Base-by-base conservation (phyloP, 2,329 filamentous ascomycete genomes). In the Beauveria asiatica region DNA sequence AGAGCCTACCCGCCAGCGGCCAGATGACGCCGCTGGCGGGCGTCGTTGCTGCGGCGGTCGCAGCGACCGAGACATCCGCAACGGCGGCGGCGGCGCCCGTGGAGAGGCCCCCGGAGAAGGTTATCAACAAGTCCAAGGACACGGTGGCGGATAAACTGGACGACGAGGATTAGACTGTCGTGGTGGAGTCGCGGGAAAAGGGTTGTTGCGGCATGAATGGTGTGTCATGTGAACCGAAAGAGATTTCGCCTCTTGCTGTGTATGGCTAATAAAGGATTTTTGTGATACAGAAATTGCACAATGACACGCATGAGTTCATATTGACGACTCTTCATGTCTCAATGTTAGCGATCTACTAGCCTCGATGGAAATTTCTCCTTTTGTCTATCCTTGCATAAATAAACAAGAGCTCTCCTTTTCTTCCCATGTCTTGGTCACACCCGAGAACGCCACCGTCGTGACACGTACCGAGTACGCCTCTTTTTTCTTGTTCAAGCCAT, bases 91-190 rank as follows among this genome's bases (percentile, higher is more conserved):
- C 37, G 16, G 17, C 23, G 16, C 16, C 37, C 2, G 63, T 73
- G 30, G 75, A 78, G 63, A 70, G 76, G 16, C 75, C 74, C 10
- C 75, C 77, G 0, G 78, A 80, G 67, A 80, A 74, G 65, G 78
- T 81, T 9, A 73, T 80, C 62, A 81, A 80, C 64, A 78, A 69
- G 27, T 71, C 75, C 27, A 79, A 77, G 63, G 78, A 81, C 62
- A 74, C 78, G 70, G 77, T 81, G 3, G 77, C 76, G 3, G 79
- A 81, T 62, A 81, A 80, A 68, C 75, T 80, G 42, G 76, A 78
- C 11, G 79, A 82, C 56, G 79, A 81, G 67, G 79, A 82, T 62
- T 80, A 71, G 65, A 45, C 42, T n/a, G 33, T n/a, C 16, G 9
- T 8, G 19, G 39, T 13, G 57, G 48, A 46, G 42, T 33, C 5